phyloP scores from a whole-genome alignment of 345 rosid species.

The Ceriops tagal region DNA sequence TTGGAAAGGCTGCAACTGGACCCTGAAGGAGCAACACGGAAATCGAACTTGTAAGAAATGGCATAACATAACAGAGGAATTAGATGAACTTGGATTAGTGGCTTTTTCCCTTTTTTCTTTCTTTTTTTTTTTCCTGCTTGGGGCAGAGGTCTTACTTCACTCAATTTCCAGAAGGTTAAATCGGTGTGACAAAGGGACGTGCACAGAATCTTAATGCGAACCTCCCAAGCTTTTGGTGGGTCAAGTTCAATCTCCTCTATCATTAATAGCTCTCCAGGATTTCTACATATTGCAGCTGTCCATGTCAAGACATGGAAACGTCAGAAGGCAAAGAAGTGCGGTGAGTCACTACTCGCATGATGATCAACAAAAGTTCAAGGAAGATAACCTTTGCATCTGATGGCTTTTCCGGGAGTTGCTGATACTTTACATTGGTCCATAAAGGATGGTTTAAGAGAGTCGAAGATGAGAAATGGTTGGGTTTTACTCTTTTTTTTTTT shows the following conservation, averaged over 20 bases:
- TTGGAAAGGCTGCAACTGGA: slow-evolving; percentile 45
- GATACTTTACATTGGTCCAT: too few relatives aligned
- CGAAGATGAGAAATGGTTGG: neutral
- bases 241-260: slow-evolving; percentile 64
- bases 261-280: slow-evolving; percentile 43
- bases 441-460: neutral
- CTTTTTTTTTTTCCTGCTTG: too few relatives aligned
- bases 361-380: too few relatives aligned
- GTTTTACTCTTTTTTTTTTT: neutral
- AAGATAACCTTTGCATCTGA: slow-evolving; percentile 57
- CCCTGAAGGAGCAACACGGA: slow-evolving; percentile 26
- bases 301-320: neutral
- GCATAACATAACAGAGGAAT: neutral
- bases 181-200: slow-evolving; percentile 70
- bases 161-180: slow-evolving; percentile 44
- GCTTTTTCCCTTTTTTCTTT: slow-evolving; percentile 3
- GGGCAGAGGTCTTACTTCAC: slow-evolving; percentile 20
- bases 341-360: neutral
- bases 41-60: neutral
- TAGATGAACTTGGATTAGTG: neutral
- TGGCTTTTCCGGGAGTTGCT: slow-evolving; percentile 20
- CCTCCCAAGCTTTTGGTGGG: slow-evolving; percentile 66
- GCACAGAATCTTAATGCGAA: slow-evolving; percentile 64
- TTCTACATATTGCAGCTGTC: slow-evolving; percentile 28
- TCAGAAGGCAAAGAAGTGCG: neutral